A percentile compares a stretch with the other conserved stretches of the same genome.
phyloP scores from a whole-genome alignment of 352 stramenopile genomes.

The Phytophthora pluvialis region DNA sequence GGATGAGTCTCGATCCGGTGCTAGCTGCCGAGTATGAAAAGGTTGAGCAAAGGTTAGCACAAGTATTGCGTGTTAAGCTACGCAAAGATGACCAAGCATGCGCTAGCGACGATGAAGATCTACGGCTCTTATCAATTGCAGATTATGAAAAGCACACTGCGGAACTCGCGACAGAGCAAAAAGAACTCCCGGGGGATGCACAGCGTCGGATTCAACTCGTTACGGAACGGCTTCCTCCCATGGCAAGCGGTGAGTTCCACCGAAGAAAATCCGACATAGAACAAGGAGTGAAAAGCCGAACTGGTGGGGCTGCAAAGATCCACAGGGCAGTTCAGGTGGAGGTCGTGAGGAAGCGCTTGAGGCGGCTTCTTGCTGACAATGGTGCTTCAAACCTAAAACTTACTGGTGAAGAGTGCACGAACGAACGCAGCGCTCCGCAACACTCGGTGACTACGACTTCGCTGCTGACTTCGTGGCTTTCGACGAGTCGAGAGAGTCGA shows the following conservation, averaged over 20 bases:
- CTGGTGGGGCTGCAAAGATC: constrained; percentile 43
- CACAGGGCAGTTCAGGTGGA: constrained; percentile 50
- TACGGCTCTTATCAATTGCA: constrained; percentile 18
- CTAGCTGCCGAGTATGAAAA: constrained; percentile 28
- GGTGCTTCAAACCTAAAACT: background rate
- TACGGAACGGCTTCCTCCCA: constrained; percentile 34
- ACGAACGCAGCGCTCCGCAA: background rate
- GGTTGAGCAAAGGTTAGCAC: constrained; percentile 21
- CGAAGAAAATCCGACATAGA: constrained; percentile 28
- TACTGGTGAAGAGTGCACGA: background rate
- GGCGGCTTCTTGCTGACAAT: constrained; percentile 36
- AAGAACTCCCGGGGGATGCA: constrained; percentile 29
- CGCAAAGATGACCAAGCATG: background rate
- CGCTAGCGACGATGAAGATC: constrained; percentile 7
- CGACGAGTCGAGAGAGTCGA: constrained; percentile 18
- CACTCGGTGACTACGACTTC: constrained; percentile 5
- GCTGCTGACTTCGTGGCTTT: constrained; percentile 24
- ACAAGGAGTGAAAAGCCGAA: constrained; percentile 20
- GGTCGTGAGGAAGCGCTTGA: constrained; percentile 54
- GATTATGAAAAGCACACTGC: constrained; percentile 39
- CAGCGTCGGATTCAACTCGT: constrained; percentile 57
- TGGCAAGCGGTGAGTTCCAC: constrained; percentile 53
- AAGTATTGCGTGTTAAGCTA: constrained; percentile 31
- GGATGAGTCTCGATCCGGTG: constrained; percentile 29
- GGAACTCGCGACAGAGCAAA: constrained; percentile 31